Conservation (phyloP, 768 basidiomycete genomes). For the Suillus lakei region DNA sequence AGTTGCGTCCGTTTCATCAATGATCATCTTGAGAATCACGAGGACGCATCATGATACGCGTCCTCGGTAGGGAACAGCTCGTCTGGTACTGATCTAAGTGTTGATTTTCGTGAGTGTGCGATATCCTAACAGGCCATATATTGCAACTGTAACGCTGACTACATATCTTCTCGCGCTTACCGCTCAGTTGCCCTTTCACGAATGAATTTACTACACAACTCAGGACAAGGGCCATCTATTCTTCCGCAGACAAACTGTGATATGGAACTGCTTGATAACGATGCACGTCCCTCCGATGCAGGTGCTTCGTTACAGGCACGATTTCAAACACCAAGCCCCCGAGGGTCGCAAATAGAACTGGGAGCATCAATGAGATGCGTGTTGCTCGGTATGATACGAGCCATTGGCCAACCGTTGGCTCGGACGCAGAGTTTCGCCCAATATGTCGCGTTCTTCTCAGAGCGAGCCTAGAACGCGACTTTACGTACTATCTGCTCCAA, state of each 20-base stretch:
- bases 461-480: neutral
- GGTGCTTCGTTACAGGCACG: neutral
- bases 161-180: neutral
- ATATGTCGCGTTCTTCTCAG: neutral
- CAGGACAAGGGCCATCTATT: neutral
- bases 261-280: neutral
- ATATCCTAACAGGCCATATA: neutral
- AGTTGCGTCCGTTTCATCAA: too few species aligned
- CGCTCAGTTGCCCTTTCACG: neutral
- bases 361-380: neutral
- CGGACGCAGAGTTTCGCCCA: neutral
- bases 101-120: neutral
- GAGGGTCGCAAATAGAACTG: neutral
- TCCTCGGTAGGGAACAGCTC: too few species aligned
- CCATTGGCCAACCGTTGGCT: neutral
- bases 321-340: neutral
- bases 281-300: neutral
- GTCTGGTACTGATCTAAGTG: neutral
- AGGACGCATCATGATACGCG: neutral
- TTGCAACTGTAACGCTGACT: neutral
- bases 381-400: neutral
- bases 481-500: neutral
- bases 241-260: neutral
- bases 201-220: neutral
- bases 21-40: neutral